These are phyloP conservation scores for Saccharomyces uvarum DNA, from an alignment of 1,139 yeast species.

Conservation along the genomic window DNA sequence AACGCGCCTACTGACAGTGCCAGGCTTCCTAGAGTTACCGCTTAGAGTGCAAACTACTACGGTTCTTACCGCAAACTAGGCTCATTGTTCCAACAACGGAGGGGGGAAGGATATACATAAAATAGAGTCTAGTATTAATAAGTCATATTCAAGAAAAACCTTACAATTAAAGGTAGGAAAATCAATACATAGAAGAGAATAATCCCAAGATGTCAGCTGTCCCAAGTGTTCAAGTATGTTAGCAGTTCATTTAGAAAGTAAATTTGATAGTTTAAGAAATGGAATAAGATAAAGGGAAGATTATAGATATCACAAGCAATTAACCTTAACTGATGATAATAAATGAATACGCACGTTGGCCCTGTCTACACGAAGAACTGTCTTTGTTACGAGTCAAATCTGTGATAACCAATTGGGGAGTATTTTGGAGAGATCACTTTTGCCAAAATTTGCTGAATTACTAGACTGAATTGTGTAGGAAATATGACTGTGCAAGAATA, in stretches of 20 bases:
- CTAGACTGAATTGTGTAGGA: neutral
- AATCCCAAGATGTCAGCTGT: constrained; percentile 42
- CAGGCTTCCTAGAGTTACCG: neutral
- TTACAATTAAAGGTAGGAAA: neutral
- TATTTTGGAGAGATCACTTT: neutral
- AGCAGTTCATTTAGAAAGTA: constrained; percentile 25
- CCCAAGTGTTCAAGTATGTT: constrained; percentile 60
- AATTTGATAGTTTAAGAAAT: neutral
- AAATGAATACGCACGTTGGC: neutral
- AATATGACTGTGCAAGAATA: neutral
- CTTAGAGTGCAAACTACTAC: neutral
- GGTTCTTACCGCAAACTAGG: neutral
- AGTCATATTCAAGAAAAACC: neutral
- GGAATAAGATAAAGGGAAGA: neutral
- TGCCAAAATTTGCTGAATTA: neutral
- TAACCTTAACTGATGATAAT: neutral
- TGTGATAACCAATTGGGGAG: neutral
- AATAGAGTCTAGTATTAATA: neutral
- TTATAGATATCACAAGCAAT: neutral
- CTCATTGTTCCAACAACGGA: neutral
- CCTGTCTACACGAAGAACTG: neutral
- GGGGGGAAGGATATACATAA: constrained; percentile 1
- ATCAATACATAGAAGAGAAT: constrained; percentile 8
- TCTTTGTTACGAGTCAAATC: neutral
- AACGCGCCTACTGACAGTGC: neutral